Conservation (phyloP, 1,284 basidiomycete species). For the Ceratobasidium sp. region DNA sequence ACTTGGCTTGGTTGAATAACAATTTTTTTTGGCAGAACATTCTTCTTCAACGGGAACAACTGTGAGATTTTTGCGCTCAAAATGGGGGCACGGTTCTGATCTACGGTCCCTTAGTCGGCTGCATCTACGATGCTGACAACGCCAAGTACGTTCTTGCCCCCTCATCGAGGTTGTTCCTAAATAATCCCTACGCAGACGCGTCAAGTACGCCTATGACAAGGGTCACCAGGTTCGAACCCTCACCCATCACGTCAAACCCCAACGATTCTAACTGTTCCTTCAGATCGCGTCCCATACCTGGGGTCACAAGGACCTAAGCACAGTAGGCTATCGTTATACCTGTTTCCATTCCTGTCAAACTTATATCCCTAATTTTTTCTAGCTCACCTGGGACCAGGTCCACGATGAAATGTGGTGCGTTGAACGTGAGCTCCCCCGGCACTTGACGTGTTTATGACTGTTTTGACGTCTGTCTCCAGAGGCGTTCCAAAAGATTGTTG, state of each 20-base stretch:
- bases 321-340: neutral
- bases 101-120: slow-evolving; percentile 26
- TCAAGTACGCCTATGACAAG: slow-evolving; percentile 17
- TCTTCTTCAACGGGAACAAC: slow-evolving; percentile 42
- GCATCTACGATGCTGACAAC: slow-evolving; percentile 46
- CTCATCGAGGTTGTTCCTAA: neutral
- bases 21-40: slow-evolving; percentile 14
- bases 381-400: slow-evolving; percentile 45
- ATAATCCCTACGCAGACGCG: neutral
- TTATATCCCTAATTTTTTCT: neutral
- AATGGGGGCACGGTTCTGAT: neutral
- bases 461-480: slow-evolving; percentile 12
- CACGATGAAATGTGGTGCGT: slow-evolving; percentile 44
- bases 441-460: neutral
- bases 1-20: too few relatives aligned
- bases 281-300: slow-evolving; percentile 32
- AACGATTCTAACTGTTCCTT: neutral
- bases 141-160: slow-evolving; percentile 46
- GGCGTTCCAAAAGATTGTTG: slow-evolving; percentile 44
- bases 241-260: neutral
- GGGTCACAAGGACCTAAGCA: slow-evolving; percentile 19
- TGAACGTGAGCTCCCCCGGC: slow-evolving; percentile 13
- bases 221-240: slow-evolving; percentile 41
- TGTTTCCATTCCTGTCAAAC: neutral
- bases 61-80: slow-evolving; percentile 9